Conservation (phyloP, 805 yeast species). For the Candida saitoana region DNA sequence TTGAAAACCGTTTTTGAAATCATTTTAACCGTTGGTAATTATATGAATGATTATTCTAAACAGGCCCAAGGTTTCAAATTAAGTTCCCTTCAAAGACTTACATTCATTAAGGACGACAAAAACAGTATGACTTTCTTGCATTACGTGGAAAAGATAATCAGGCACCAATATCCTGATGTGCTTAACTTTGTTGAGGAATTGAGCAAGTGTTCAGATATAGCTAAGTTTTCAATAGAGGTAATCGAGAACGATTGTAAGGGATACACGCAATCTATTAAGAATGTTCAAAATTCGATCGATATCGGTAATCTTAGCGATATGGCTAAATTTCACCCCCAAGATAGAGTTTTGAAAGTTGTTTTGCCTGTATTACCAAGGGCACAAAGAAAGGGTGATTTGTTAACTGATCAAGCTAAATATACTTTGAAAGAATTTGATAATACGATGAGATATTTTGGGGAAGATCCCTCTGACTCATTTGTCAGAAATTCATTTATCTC, state of each 20-base stretch:
- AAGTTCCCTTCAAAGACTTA: constrained; percentile 62
- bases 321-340: constrained; percentile 62
- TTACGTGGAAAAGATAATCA: constrained; percentile 65
- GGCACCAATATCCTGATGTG: constrained; percentile 62
- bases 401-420: constrained; percentile 47
- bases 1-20: constrained; percentile 59
- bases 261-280: constrained; percentile 46
- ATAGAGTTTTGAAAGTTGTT: constrained; percentile 52
- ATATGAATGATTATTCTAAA: constrained; percentile 69
- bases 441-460: constrained; percentile 69
- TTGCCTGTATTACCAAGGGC: constrained; percentile 54
- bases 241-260: constrained; percentile 57
- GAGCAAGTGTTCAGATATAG: constrained; percentile 46
- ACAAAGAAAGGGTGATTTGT: constrained; percentile 45
- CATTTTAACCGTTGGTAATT: constrained; percentile 71
- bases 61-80: constrained; percentile 69
- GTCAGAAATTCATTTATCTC: constrained; percentile 58
- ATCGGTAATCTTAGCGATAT: constrained; percentile 64
- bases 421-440: constrained; percentile 53
- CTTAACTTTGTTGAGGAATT: constrained; percentile 61
- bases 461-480: constrained; percentile 52
- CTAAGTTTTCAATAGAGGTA: constrained; percentile 61
- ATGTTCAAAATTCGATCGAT: constrained; percentile 51
- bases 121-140: constrained; percentile 70
- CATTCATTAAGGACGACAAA: constrained; percentile 67